These are phyloP conservation scores for Sporodiniella umbellata DNA, from an alignment of 371 early-diverging fungal species.

Conservation along the genomic window DNA sequence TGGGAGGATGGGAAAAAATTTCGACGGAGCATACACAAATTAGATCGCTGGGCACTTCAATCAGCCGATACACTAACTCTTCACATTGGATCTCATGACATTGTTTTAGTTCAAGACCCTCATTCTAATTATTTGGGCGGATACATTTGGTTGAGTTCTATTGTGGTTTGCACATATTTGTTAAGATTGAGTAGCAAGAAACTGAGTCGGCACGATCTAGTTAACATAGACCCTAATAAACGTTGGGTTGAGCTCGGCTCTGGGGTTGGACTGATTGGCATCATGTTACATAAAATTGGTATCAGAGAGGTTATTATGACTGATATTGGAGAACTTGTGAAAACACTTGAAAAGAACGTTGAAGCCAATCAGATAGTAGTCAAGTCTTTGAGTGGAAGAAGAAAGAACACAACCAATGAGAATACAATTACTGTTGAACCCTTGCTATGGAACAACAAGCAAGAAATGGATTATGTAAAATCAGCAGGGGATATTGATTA, in stretches of 20 bases:
- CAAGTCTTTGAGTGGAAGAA: conserved; percentile 36
- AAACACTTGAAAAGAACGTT: conserved; percentile 42
- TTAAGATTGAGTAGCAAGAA: conserved; percentile 22
- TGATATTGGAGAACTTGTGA: conserved; percentile 42
- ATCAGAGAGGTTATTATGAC: conserved; percentile 44
- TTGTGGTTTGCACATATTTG: conserved; percentile 46
- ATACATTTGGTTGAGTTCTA: conserved; percentile 46
- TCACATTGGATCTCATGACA: conserved; percentile 34
- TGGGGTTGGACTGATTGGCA: conserved; percentile 50
- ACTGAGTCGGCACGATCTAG: conserved; percentile 27
- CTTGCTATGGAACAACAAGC: conserved; percentile 43
- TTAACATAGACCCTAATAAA: conserved; percentile 34
- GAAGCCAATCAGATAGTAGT: conserved; percentile 35
- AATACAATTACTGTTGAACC: conserved; percentile 31
- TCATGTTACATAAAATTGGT: conserved; percentile 44
- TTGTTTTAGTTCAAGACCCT: conserved; percentile 44
- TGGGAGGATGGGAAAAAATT: conserved; percentile 53
- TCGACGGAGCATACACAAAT: conserved; percentile 26
- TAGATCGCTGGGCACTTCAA: conserved; percentile 58
- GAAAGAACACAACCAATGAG: conserved; percentile 26
- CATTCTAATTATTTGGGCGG: conserved; percentile 48
- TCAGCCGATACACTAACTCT: conserved; percentile 45
- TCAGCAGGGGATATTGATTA: conserved; percentile 40
- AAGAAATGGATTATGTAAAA: conserved; percentile 29
- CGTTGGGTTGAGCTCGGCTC: conserved; percentile 53